These are phyloP conservation scores for Cladorrhinum samala DNA, from an alignment of 495 filamentous ascomycete species.

Conservation along the genomic window DNA sequence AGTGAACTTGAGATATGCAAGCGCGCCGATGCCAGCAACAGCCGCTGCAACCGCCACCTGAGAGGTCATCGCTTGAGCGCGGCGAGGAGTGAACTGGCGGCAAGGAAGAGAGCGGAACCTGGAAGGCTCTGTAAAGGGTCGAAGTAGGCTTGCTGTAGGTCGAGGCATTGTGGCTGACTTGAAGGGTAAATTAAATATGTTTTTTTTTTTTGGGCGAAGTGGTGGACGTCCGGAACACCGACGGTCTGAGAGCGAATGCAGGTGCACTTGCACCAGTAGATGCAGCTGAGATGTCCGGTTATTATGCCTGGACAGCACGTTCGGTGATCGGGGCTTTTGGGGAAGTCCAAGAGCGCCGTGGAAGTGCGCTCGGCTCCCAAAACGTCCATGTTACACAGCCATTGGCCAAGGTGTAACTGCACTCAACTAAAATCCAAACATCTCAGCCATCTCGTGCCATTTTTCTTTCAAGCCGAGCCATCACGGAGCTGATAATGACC, in stretches of 20 bases:
- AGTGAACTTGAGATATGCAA: slow-evolving; percentile 7
- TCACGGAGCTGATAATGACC: background rate
- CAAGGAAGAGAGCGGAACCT: background rate
- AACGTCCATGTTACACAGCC: background rate
- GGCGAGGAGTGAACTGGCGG: slow-evolving; percentile 13
- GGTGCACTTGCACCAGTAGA: background rate
- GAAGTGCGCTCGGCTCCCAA: background rate
- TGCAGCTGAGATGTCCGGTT: slow-evolving; percentile 11
- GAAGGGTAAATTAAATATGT: background rate
- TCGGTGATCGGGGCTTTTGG: slow-evolving; percentile 23
- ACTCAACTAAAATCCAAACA: background rate
- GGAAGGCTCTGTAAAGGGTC: slow-evolving; percentile 6
- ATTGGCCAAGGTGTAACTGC: no score
- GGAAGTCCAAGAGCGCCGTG: slow-evolving; percentile 25
- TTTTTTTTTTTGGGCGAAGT: slow-evolving; percentile 3
- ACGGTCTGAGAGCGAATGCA: slow-evolving; percentile 3
- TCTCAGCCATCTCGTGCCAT: background rate
- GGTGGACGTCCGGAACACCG: slow-evolving; percentile 24
- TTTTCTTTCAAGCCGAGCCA: background rate
- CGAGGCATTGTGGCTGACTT: slow-evolving; percentile 3
- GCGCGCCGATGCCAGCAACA: slow-evolving; percentile 24
- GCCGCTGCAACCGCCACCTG: slow-evolving; percentile 23
- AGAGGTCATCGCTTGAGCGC: slow-evolving; percentile 23
- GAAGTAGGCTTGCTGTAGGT: background rate
- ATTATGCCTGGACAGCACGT: slow-evolving; percentile 5